These are phyloP conservation scores for Teunomyces aglyptinius DNA, from an alignment of 805 yeast species.

Conservation along the genomic window DNA sequence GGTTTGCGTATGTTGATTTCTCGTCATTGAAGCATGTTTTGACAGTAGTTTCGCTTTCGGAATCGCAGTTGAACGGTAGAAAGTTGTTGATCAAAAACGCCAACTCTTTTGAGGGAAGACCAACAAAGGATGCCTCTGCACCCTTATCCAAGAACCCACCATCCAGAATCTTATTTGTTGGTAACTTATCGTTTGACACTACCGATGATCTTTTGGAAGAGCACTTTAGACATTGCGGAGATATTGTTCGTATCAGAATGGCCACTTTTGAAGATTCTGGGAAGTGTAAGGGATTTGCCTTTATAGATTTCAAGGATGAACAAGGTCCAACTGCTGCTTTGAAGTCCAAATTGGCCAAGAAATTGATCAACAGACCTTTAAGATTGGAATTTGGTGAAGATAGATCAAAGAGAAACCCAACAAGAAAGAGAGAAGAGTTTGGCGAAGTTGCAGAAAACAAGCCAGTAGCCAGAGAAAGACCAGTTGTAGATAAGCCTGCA, in stretches of 20 bases:
- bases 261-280: slow-evolving; percentile 98
- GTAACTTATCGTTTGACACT: slow-evolving; percentile 90
- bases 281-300: slow-evolving; percentile 95
- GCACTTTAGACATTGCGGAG: slow-evolving; percentile 91
- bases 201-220: slow-evolving; percentile 73
- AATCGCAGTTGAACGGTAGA: slow-evolving; percentile 75
- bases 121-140: slow-evolving; percentile 47
- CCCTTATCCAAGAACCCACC: slow-evolving; percentile 75
- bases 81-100: slow-evolving; percentile 82
- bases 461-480: slow-evolving; percentile 6
- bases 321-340: slow-evolving; percentile 83
- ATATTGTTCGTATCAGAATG: slow-evolving; percentile 81
- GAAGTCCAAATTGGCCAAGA: slow-evolving; percentile 63
- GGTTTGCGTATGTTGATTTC: slow-evolving; percentile 92
- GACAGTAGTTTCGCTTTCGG: slow-evolving; percentile 66
- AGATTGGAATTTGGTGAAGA: slow-evolving; percentile 95
- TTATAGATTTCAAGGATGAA: slow-evolving; percentile 79
- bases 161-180: slow-evolving; percentile 83
- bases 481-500: slow-evolving; percentile 6
- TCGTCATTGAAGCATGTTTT: slow-evolving; percentile 55
- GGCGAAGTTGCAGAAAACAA: slow-evolving; percentile 9
- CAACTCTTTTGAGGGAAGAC: slow-evolving; percentile 83
- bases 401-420: slow-evolving; percentile 73
- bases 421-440: slow-evolving; percentile 22
- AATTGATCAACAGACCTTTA: slow-evolving; percentile 68